Conservation (phyloP, 2,329 filamentous ascomycete species). For the Epichloe baconii region DNA sequence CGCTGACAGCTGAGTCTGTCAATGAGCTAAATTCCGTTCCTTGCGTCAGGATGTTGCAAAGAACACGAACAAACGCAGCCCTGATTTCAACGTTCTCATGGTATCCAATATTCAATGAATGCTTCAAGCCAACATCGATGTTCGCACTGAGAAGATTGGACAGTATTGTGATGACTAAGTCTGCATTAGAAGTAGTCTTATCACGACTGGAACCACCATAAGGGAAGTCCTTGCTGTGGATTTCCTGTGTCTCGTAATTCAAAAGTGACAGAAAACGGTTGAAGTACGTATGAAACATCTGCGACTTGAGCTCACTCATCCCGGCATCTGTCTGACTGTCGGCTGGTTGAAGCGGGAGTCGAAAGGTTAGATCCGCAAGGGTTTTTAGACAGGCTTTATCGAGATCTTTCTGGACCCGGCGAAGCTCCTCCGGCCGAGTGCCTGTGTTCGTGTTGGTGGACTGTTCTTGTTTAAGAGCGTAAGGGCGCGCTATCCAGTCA, state of each 20-base stretch:
- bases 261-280: constrained; percentile 54
- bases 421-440: constrained; percentile 41
- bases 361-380: constrained; percentile 52
- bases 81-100: constrained; percentile 57
- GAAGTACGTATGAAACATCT: constrained; percentile 62
- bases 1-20: constrained; percentile 52
- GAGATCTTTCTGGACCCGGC: constrained; percentile 48
- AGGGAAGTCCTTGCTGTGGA: constrained; percentile 13
- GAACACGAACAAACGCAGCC: constrained; percentile 55
- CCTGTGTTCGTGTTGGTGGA: constrained; percentile 17
- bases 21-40: constrained; percentile 59
- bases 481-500: constrained; percentile 52
- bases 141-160: constrained; percentile 59
- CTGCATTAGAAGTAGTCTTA: constrained; percentile 41
- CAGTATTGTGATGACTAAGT: constrained; percentile 53
- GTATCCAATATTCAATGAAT: constrained; percentile 57
- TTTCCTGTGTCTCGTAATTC: constrained; percentile 41
- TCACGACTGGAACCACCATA: constrained; percentile 31
- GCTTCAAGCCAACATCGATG: constrained; percentile 58
- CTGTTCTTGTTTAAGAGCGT: constrained; percentile 33
- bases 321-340: constrained; percentile 54
- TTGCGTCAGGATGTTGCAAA: constrained; percentile 59
- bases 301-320: constrained; percentile 54
- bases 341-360: constrained; percentile 51
- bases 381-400: constrained; percentile 53